Evolutionary conservation across 2,329 filamentous ascomycete genomes (phyloP).

Genomic region (Neonectria sp.): DNA sequence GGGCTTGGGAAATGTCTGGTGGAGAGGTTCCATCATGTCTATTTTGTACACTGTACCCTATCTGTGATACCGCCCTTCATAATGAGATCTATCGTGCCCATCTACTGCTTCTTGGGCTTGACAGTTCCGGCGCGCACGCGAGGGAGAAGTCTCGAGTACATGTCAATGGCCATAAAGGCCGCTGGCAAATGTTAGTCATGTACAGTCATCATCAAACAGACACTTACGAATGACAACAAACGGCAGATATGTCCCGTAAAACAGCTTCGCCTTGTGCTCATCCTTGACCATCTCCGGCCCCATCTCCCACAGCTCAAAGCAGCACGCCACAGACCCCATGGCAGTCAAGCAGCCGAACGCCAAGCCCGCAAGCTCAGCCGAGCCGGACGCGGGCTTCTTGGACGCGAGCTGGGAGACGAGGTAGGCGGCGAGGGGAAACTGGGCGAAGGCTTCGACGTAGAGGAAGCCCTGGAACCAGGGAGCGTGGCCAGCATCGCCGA

Average conservation of each 20-base stretch:
- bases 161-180: conserved; percentile 65
- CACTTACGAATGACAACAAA: conserved; percentile 69
- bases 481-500: conserved; percentile 55
- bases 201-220: not conserved
- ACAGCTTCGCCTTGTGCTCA: conserved; percentile 61
- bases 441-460: conserved; percentile 64
- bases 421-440: conserved; percentile 66
- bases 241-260: conserved; percentile 66
- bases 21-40: conserved; percentile 21
- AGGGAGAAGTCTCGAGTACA: conserved; percentile 66
- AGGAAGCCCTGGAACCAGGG: conserved; percentile 68
- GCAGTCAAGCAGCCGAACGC: conserved; percentile 67
- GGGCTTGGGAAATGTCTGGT: conserved; percentile 33
- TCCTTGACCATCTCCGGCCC: conserved; percentile 60
- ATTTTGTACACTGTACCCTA: conserved; percentile 29
- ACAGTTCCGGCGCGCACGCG: conserved; percentile 54
- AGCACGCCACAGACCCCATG: conserved; percentile 67
- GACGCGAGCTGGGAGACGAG: conserved; percentile 59
- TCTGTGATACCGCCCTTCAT: conserved; percentile 4
- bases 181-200: conserved; percentile 56
- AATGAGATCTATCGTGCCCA: conserved; percentile 5
- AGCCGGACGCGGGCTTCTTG: conserved; percentile 53
- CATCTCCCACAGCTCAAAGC: conserved; percentile 66
- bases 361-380: conserved; percentile 65
- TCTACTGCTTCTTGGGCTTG: conserved; percentile 57